Percentiles rank a stretch among this genome's conserved stretches.
phyloP scores from a whole-genome alignment of 257 asterid species.

The Solanum etuberosum region DNA sequence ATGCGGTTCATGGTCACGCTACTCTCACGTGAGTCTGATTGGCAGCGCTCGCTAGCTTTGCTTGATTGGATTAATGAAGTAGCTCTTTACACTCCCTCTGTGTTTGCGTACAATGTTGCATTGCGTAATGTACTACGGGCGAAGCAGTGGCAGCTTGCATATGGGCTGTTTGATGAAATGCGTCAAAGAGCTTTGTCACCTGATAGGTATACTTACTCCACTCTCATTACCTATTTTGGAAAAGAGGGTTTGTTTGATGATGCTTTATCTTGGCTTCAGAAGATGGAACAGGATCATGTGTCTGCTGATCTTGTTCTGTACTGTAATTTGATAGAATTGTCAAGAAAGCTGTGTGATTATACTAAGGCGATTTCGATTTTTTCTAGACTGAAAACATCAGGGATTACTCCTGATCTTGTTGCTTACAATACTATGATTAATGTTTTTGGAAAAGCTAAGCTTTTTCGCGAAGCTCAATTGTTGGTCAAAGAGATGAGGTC shows the following conservation, averaged over 20 bases:
- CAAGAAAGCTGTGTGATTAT: slow-evolving; percentile 69
- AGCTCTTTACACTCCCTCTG: slow-evolving; percentile 69
- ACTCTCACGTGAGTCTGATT: slow-evolving; percentile 73
- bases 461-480: slow-evolving; percentile 62
- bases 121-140: slow-evolving; percentile 68
- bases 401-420: slow-evolving; percentile 71
- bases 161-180: slow-evolving; percentile 94
- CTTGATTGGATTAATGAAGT: slow-evolving; percentile 89
- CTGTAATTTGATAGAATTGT: slow-evolving; percentile 78
- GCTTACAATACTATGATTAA: slow-evolving; percentile 87
- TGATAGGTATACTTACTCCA: slow-evolving; percentile 83
- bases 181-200: slow-evolving; percentile 64
- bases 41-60: slow-evolving; percentile 80
- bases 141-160: slow-evolving; percentile 66
- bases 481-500: slow-evolving; percentile 62
- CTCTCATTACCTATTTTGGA: slow-evolving; percentile 73
- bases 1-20: slow-evolving; percentile 71
- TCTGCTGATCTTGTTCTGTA: slow-evolving; percentile 83
- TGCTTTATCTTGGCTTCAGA: slow-evolving; percentile 94
- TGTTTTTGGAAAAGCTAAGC: slow-evolving; percentile 94
- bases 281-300: slow-evolving; percentile 76
- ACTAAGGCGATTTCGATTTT: slow-evolving; percentile 80
- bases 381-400: slow-evolving; percentile 61
- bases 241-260: slow-evolving; percentile 83
- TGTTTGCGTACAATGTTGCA: slow-evolving; percentile 90